Base-by-base conservation (phyloP, 2,329 filamentous ascomycete genomes). In the Diaporthe sp. region DNA sequence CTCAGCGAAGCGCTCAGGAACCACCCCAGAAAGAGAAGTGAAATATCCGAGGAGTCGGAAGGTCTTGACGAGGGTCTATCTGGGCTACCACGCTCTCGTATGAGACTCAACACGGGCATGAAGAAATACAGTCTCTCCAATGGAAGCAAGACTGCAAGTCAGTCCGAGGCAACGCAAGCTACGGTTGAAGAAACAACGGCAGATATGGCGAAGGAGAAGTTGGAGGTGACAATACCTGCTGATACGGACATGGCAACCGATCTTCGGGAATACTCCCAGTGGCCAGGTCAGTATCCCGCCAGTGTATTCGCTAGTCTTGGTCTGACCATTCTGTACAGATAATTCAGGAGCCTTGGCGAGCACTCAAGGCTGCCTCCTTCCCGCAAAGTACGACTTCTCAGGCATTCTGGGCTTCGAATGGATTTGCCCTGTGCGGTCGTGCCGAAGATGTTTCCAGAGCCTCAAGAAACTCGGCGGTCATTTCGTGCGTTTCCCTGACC, bases 401-500 rank as follows among this genome's bases (percentile, higher is more conserved):
- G 53, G 30, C 1, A 19, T 61, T n/a, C 15, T 55, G 15, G 70
- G 17, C 2, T 69, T 75, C 9, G 55, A 69, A 19, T 75, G 73
- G 73, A 50, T 72, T 22, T 75, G 73, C 19, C 73, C 73, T 12
- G 39, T 72, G 19, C 27, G 70, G 6, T 15, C 35, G 2, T 75
- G 73, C 17, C 19, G 70, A 8, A 39, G 30, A 10, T 35, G 37
- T 17, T 53, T 47, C n/a, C 25, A 39, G 7, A 47, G 37, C 4
- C 37, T 63, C 6, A 25, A 12, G 0, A 30, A 15, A 4, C 63
- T 75, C 4, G 55, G 70, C 1, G 32, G 6, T 0, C 73, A 75
- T 25, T 75, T 75, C n/a, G 73, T 69, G 63, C n/a, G 53, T 47
- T 1, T 35, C 15, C 1, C 5, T 22, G 10, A 8, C 7, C 15